These are phyloP conservation scores for Colletotrichum sidae DNA, from an alignment of 2,329 filamentous ascomycete species.

Conservation along the genomic window DNA sequence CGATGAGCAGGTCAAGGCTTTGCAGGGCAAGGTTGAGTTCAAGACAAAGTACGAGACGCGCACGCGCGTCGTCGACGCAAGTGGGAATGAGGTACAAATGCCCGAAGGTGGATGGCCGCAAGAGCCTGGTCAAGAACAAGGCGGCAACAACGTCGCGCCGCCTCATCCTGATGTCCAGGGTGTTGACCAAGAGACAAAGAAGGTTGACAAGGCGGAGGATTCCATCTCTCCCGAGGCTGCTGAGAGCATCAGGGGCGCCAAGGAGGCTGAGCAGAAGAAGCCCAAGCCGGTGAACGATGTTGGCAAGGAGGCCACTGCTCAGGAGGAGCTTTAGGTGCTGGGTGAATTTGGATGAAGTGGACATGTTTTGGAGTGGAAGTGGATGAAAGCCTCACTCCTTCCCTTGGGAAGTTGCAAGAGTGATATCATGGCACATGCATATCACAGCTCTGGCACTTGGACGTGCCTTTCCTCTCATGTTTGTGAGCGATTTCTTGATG, in stretches of 20 bases:
- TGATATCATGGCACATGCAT: too few relatives aligned
- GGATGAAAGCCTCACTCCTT: too few relatives aligned
- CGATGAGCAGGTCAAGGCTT: conserved; percentile 82
- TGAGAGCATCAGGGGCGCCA: conserved; percentile 69
- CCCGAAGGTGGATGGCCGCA: conserved; percentile 55
- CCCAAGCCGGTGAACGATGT: conserved; percentile 72
- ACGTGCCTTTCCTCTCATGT: too few relatives aligned
- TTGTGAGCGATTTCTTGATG: too few relatives aligned
- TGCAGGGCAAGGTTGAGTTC: conserved; percentile 95
- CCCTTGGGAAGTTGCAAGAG: too few relatives aligned
- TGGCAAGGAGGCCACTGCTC: conserved; percentile 66
- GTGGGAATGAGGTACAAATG: conserved; percentile 79
- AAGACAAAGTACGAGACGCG: conserved; percentile 96
- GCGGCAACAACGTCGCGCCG: conserved; percentile 59
- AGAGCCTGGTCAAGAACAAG: conserved; percentile 41
- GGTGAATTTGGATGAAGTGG: neutral
- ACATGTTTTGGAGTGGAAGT: neutral
- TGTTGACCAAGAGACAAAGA: conserved; percentile 68
- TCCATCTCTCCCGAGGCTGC: conserved; percentile 53
- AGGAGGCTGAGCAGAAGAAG: conserved; percentile 64
- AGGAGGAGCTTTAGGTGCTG: conserved; percentile 51
- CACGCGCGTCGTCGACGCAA: conserved; percentile 82
- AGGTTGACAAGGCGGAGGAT: conserved; percentile 52
- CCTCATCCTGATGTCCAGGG: conserved; percentile 73
- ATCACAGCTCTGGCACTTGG: too few relatives aligned